Base-by-base conservation (phyloP, 331 rosid species). In the Pyrus hybrid region DNA sequence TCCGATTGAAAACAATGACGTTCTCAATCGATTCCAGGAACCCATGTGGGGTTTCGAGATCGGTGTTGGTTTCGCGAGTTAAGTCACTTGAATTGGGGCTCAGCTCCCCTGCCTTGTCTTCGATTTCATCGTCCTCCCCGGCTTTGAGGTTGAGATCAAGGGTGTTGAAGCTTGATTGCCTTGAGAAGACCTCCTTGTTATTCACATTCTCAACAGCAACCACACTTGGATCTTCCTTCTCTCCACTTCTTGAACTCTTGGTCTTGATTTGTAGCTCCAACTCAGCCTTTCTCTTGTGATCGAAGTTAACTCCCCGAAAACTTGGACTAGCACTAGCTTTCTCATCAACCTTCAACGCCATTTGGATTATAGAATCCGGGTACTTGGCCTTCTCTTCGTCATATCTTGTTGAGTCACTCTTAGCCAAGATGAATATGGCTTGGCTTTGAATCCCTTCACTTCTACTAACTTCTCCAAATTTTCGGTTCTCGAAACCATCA, bases 111-210 rank as follows among this genome's bases (percentile, higher is more conserved):
- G 72, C 70, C 75, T 79, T 82, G 4, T 83, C 86, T 29, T 54
- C 77, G 8, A 76, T 79, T 45, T 69, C 87, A 13, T 72, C 47
- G 28, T 84, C 82, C 6, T 90, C 91, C 63, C 81, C 84, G 29
- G 97, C 97, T 85, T 77, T 85, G 53, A 84, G 75, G 76, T 94
- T 94, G 26, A 94, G 91, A 85, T 94, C 97, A 64, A 94, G 90
- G 21, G 81, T 83, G 77, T 81, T 90, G 65, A 83, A 83, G 87
- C 91, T 93, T 58, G 93, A 81, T 28, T 89, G 86, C 87, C 93
- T 86, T 73, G 90, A 89, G 74, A 86, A 71, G 68, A 70, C 82
- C 51, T 73, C 84, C 83, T 79, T 84, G 66, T 13, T 57, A 56
- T 67, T 84, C 61, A 65, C 80, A 30, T 67, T 64, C 28, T 85